A percentile compares a stretch with the other conserved stretches of the same genome.
Conservation (phyloP, 2,329 filamentous ascomycete genomes). For the Macroventuria anomochaeta region DNA sequence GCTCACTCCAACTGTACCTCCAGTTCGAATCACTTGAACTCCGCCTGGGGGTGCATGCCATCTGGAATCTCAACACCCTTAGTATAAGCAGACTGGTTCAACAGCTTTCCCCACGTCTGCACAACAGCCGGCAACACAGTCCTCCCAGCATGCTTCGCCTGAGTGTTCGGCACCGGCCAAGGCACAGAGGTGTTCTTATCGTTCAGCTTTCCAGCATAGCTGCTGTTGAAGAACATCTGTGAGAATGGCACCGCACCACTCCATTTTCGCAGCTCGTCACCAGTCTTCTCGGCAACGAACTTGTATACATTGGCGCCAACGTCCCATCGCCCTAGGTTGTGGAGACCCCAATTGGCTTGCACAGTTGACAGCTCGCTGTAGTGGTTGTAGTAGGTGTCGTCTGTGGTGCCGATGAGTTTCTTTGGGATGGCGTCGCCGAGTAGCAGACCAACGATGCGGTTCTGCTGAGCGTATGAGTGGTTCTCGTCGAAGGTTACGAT, state of each 20-base stretch:
- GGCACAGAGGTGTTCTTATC: slow-evolving; percentile 35
- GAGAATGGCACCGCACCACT: slow-evolving; percentile 34
- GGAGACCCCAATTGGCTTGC: slow-evolving; percentile 55
- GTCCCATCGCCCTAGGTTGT: slow-evolving; percentile 56
- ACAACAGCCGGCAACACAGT: slow-evolving; percentile 34
- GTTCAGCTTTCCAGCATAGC: slow-evolving; percentile 43
- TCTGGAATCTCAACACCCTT: slow-evolving; percentile 43
- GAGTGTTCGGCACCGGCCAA: slow-evolving; percentile 40
- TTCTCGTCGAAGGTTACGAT: slow-evolving; percentile 82
- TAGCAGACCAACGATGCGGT: slow-evolving; percentile 73
- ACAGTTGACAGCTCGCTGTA: slow-evolving; percentile 55
- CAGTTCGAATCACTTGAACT: slow-evolving; percentile 28
- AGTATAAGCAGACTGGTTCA: slow-evolving; percentile 36
- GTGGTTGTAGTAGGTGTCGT: slow-evolving; percentile 64
- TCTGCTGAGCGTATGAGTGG: slow-evolving; percentile 69
- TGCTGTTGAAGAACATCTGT: slow-evolving; percentile 43
- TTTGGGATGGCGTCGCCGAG: slow-evolving; percentile 75
- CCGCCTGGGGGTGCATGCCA: slow-evolving; percentile 42
- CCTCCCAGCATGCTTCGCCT: slow-evolving; percentile 35
- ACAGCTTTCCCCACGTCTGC: slow-evolving; percentile 32
- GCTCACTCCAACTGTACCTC: background rate
- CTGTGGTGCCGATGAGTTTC: slow-evolving; percentile 69
- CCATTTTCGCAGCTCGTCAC: slow-evolving; percentile 35
- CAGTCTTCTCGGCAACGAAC: slow-evolving; percentile 38
- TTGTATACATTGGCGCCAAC: slow-evolving; percentile 56